A percentile compares a stretch with the other conserved stretches of the same genome.
Evolutionary conservation across 192 early-diverging fungal genomes (phyloP).

Genomic region (Podila verticillata): DNA sequence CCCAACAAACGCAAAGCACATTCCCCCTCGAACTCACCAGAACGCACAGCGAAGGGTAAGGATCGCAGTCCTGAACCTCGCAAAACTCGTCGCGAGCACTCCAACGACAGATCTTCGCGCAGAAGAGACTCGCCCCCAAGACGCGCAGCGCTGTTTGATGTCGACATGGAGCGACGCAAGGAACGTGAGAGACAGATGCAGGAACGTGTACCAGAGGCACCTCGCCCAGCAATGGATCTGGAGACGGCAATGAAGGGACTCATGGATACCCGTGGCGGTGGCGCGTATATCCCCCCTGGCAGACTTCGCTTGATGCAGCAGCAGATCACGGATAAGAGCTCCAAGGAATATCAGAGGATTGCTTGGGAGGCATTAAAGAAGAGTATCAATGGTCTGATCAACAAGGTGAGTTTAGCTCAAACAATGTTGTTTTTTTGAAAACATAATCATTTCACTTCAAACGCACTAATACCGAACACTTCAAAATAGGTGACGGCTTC

Average conservation of each 20-base stretch:
- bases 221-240: constrained; percentile 52
- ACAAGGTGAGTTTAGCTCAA: constrained; percentile 65
- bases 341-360: constrained; percentile 84
- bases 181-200: constrained; percentile 54
- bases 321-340: constrained; percentile 73
- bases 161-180: constrained; percentile 30
- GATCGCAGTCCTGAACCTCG: neutral
- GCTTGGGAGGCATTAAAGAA: constrained; percentile 96
- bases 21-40: constrained; percentile 25
- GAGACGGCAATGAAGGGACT: constrained; percentile 53
- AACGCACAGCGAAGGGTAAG: constrained; percentile 6
- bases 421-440: neutral
- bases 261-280: constrained; percentile 63
- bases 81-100: constrained; percentile 10
- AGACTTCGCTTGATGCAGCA: constrained; percentile 79
- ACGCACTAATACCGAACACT: neutral
- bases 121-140: constrained; percentile 4
- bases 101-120: constrained; percentile 9
- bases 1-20: constrained; percentile 30
- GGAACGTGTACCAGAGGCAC: constrained; percentile 28
- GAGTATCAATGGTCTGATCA: constrained; percentile 93
- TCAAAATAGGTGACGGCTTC: constrained; percentile 76
- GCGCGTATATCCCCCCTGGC: constrained; percentile 88
- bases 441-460: neutral
- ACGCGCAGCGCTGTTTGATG: constrained; percentile 9